Evolutionary conservation across 768 basidiomycete species (phyloP), one percentile per base, ranked within the genome.

Genomic region (Russula virescens): DNA sequence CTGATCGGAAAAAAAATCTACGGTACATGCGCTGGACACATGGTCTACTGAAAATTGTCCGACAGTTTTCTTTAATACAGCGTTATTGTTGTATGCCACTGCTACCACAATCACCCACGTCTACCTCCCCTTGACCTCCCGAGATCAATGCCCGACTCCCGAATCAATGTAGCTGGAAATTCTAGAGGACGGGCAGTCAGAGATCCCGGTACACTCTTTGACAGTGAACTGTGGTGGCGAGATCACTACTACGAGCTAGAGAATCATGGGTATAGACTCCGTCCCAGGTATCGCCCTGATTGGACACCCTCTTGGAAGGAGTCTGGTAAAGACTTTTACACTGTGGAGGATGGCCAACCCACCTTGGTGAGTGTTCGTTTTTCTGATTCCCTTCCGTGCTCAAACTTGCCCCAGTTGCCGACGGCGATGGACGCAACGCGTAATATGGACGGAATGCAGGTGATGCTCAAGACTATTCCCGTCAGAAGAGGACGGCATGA

Each of bases 401-500:
- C 14, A 54, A 54, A 53, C 2, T 26, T 5, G 8, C 23, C 9
- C 25, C 25, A 54, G 53, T 26, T 54, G 18, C 53, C 53, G 5
- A 16, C 23, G 18, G 53, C 40, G 25, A 54, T 54, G 40, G 52
- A 55, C 23, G 52, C 53, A 8, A 46, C 34, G 52, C 35, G 60
- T 40, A 40, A 2, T 3, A 3, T 11, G 2, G 53, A 61, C n/a
- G 47, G 47, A n/a, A 42, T 21, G n/a, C 49, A 60, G n/a, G 60
- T 61, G 8, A 55, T 61, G 52, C 60, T 61, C 16, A 61, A 61
- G 46, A 51, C 2, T 21, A 34, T 61, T 21, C 46, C 40, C n/a
- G 31, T 35, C 16, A 53, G 43, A 28, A 45, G 53, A 28, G 25
- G 35, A 19, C 42, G 23, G 25, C 49, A 55, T 6, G 60, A 61